Evolutionary conservation across 225 moss, liverwort and hornwort species (phyloP).

Genomic region (Physcomitrellopsis africana): DNA sequence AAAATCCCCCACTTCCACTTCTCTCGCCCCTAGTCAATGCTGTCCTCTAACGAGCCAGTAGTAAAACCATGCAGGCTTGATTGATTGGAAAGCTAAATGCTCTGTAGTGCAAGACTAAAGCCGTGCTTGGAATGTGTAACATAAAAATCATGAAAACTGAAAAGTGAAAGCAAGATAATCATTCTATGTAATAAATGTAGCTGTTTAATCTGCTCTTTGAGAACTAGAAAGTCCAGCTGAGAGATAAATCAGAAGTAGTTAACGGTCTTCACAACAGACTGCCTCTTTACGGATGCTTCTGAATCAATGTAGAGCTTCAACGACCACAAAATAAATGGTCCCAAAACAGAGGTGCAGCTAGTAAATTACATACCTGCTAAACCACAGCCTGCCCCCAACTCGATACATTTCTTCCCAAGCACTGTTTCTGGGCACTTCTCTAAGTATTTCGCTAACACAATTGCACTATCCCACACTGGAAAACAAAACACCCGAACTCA

Average conservation of each 20-base stretch:
- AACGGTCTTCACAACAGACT: background rate
- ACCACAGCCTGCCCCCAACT: conserved; percentile 83
- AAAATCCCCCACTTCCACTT: background rate
- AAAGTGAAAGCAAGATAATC: background rate
- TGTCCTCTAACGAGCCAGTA: background rate
- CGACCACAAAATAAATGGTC: background rate
- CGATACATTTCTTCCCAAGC: conserved; percentile 65
- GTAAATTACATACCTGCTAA: conserved; percentile 55
- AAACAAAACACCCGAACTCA: background rate
- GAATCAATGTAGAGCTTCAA: background rate
- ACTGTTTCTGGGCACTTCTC: conserved; percentile 75
- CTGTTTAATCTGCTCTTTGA: background rate
- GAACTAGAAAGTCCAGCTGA: background rate
- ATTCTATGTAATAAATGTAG: background rate
- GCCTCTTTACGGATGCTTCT: conserved; percentile 1
- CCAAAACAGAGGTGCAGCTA: background rate
- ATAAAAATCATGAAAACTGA: background rate
- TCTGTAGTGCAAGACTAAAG: background rate
- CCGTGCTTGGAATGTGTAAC: background rate
- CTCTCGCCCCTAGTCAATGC: background rate
- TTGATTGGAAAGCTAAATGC: background rate
- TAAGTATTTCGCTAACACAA: conserved; percentile 81
- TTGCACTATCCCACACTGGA: conserved; percentile 92
- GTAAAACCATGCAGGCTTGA: background rate
- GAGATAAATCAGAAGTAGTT: background rate